Evolutionary conservation across 345 rosid species (phyloP), one percentile per base, ranked within the genome.

Genomic region (Eucalyptus sp.): DNA sequence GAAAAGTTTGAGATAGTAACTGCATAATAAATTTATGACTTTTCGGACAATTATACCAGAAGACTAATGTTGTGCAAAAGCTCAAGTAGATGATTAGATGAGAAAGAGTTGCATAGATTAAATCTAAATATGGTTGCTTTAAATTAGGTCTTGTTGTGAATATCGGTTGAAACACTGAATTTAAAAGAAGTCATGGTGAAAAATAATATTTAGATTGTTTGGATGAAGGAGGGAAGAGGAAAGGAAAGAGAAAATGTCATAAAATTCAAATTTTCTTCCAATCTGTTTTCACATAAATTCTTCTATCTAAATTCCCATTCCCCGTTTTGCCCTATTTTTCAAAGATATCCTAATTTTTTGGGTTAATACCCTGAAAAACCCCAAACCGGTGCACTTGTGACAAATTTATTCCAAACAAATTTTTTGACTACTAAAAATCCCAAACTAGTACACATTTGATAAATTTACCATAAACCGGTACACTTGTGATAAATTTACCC

Each of bases 401-500:
- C 24, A 52, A 52, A 52, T 52, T 52, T 52, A 18, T 52, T 52
- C 4, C 0, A 52, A 52, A 2, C 58, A 18, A 52, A 52, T 3
- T 52, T 18, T 52, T 18, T 7, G 1, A 52, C 1, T 1, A 18
- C 56, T 18, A 52, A 18, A 52, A 52, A 52, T 52, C 4, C 4
- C 1, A 52, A 52, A 18, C 10, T 52, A 52, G 24, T 20, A 20
- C 0, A 52, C 4, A 0, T 52, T 52, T 52, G 58, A 52, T 10
- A 20, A 18, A 52, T 52, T 52, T 52, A 52, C 8, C 0, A 52
- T 52, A 52, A 20, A 52, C 1, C 3, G 5, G 25, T 52, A 52
- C 1, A 18, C 4, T 52, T 52, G 2, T 18, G 58, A 52, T 0
- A 7, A 52, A 52, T 52, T 20, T 52, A 43, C 44, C 2, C 8